Evolutionary conservation across 306 rosid species (phyloP), one percentile per base, ranked within the genome.

Genomic region (Sicyos baderoa): DNA sequence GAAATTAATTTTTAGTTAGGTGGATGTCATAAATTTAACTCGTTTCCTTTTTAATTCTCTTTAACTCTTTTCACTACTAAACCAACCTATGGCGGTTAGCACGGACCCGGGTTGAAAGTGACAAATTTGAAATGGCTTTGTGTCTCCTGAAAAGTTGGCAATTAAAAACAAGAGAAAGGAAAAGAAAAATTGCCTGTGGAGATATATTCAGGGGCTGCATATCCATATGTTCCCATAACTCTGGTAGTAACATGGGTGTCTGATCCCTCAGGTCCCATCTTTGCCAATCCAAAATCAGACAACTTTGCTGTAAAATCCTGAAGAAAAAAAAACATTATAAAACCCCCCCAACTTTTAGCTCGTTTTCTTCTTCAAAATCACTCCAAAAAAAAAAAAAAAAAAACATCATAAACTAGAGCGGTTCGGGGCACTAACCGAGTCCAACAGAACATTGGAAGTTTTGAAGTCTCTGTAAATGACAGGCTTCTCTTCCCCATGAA

Each of bases 231-330:
- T 4, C 99, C 99, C 97, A 93, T 86, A 6, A 93, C 99, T 81
- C 97, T 82, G 23, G 99, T 90, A 21, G 99, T 78, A 50, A 93
- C 99, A 50, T 90, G 99, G 1, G 99, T 78, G 29, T 93, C 85
- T 54, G 99, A 90, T 59, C 99, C 99, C 72, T 90, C 96, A 14
- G 97, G 99, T 32, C 99, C 97, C 97, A 93, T 86, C 79, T 84
- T 90, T 50, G 99, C 99, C 18, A 93, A 89, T 76, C 99, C 99
- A 68, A 93, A 93, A 81, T 93, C 99, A 1, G 99, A 93, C 62
- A 93, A 76, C 78, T 93, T 90, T n/a, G 97, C 94, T 12, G 87
- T 86, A 67, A 92, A 92, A 62, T 89, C 95, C 98, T 92, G n/a
- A n/a, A n/a, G n/a, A n/a, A 67, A 65, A 9, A 75, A 79, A 11